These are phyloP conservation scores for Kodamaea fukazawae DNA, from an alignment of 805 yeast genomes.

Conservation along the genomic window DNA sequence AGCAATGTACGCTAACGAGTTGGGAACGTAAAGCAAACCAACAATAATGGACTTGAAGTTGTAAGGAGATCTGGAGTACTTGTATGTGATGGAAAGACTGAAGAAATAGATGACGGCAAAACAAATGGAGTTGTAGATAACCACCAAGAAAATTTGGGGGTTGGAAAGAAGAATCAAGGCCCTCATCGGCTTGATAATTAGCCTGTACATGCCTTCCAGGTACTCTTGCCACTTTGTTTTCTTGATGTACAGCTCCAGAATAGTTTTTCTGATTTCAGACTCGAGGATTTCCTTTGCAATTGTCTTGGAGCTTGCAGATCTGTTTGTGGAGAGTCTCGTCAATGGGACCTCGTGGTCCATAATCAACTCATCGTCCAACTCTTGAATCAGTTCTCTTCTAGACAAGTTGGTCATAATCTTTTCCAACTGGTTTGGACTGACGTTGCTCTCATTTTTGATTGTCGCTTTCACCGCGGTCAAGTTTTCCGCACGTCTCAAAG, in stretches of 20 bases:
- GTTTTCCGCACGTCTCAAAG: conserved; percentile 62
- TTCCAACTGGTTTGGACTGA: conserved; percentile 19
- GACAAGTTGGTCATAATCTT: conserved; percentile 31
- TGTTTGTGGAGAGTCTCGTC: conserved; percentile 35
- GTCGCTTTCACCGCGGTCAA: conserved; percentile 50
- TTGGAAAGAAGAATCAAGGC: conserved; percentile 58
- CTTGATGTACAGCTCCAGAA: conserved; percentile 15
- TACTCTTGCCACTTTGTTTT: conserved; percentile 17
- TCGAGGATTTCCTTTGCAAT: conserved; percentile 23
- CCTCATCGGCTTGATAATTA: conserved; percentile 56
- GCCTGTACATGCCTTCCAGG: conserved; percentile 40
- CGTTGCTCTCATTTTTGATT: conserved; percentile 19
- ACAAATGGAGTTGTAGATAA: conserved; percentile 65
- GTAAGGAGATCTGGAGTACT: conserved; percentile 64
- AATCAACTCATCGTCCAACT: conserved; percentile 29
- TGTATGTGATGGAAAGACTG: conserved; percentile 68
- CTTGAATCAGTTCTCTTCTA: conserved; percentile 6
- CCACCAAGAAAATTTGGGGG: conserved; percentile 72
- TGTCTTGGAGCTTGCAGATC: conserved; percentile 29
- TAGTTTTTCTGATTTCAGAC: conserved; percentile 18
- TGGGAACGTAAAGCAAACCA: conserved; percentile 80
- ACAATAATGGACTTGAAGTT: conserved; percentile 61
- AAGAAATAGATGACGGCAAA: conserved; percentile 70
- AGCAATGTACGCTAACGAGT: conserved; percentile 70
- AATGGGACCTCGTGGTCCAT: conserved; percentile 41